Percentiles rank a stretch among this genome's conserved stretches.
Conservation (phyloP, 495 filamentous ascomycete genomes). For the Staphylotrichum longicolle region DNA sequence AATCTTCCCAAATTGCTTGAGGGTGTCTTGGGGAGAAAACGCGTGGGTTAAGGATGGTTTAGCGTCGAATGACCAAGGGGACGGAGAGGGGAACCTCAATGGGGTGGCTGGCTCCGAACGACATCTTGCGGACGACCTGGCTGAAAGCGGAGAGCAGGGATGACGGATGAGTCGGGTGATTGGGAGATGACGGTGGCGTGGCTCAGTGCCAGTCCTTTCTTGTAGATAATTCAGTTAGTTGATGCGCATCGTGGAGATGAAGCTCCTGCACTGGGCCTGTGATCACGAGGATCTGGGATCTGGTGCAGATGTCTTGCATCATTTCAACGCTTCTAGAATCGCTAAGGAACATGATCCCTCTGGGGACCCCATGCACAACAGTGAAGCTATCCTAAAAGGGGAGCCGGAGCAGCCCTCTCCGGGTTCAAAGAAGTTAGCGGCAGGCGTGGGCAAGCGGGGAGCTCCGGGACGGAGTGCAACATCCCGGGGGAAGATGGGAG, state of each 20-base stretch:
- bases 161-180: not conserved
- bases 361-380: too few relatives aligned
- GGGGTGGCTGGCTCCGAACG: not conserved
- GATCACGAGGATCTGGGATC: too few relatives aligned
- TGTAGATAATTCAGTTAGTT: too few relatives aligned
- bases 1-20: too few relatives aligned
- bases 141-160: too few relatives aligned
- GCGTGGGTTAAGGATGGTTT: not conserved
- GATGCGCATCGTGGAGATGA: too few relatives aligned
- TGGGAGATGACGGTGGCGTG: not conserved
- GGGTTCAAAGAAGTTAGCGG: not conserved
- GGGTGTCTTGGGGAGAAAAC: too few relatives aligned
- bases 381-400: not conserved
- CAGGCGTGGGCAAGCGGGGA: not conserved
- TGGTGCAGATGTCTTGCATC: too few relatives aligned
- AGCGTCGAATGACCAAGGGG: not conserved
- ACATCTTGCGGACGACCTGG: not conserved
- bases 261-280: too few relatives aligned
- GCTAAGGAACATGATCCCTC: too few relatives aligned
- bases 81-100: not conserved
- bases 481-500: not conserved
- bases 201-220: too few relatives aligned
- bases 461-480: not conserved
- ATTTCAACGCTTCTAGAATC: too few relatives aligned
- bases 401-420: not conserved